phyloP scores from a whole-genome alignment of 371 early-diverging fungal genomes.

The Umbelopsis sp. region DNA sequence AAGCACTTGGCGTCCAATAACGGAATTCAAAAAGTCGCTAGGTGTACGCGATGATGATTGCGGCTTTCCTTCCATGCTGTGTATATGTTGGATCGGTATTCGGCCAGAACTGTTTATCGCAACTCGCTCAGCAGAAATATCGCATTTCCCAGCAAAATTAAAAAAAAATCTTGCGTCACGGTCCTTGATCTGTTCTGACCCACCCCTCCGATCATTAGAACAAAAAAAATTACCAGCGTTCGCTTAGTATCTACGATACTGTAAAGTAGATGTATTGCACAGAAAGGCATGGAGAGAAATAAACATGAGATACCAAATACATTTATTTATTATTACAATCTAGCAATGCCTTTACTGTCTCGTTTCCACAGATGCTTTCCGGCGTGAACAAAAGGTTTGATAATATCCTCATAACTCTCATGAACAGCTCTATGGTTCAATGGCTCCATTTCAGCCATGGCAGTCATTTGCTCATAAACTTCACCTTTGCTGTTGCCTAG shows the following conservation, averaged over 20 bases:
- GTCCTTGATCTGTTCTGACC: no score
- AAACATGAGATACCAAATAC: no score
- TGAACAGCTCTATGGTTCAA: slow-evolving; percentile 55
- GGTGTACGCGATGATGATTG: slow-evolving; percentile 57
- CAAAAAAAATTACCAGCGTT: no score
- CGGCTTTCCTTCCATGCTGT: slow-evolving; percentile 7
- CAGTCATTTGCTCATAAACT: slow-evolving; percentile 72
- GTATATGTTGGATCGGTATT: neutral
- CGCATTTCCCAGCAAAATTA: no score
- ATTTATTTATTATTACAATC: slow-evolving; percentile 27
- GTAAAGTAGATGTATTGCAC: no score
- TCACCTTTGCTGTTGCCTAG: slow-evolving; percentile 72
- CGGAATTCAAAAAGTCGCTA: slow-evolving; percentile 80
- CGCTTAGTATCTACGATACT: no score
- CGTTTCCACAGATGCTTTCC: slow-evolving; percentile 41
- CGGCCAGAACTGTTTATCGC: neutral
- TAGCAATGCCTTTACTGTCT: slow-evolving; percentile 37
- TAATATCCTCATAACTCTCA: slow-evolving; percentile 59
- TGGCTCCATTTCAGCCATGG: slow-evolving; percentile 71
- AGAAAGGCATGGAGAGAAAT: no score
- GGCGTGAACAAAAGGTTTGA: slow-evolving; percentile 53
- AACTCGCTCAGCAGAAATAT: no score
- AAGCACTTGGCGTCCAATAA: slow-evolving; percentile 83
- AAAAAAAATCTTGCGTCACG: no score
- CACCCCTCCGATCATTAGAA: no score